Conservation (phyloP, 768 basidiomycete species). For the Lyophyllum semitale region DNA sequence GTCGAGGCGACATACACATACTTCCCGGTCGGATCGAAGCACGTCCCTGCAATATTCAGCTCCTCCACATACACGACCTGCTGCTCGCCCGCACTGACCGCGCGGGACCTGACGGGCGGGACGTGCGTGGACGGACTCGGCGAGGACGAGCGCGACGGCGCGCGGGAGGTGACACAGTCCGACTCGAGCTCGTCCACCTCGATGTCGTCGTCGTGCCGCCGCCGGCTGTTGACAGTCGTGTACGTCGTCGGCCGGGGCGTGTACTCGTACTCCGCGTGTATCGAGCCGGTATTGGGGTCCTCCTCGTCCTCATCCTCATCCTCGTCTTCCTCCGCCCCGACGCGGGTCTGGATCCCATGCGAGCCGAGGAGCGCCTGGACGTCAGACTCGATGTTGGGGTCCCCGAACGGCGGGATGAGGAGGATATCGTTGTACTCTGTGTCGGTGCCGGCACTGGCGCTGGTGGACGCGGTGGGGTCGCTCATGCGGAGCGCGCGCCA, state of each 20-base stretch:
- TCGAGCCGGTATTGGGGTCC: constrained; percentile 30
- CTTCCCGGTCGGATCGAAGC: constrained; percentile 71
- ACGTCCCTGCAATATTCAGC: constrained; percentile 67
- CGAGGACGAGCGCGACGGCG: constrained; percentile 38
- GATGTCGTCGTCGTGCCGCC: constrained; percentile 31
- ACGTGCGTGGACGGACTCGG: constrained; percentile 39
- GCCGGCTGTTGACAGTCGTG: neutral
- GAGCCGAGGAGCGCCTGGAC: constrained; percentile 55
- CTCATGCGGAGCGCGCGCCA: constrained; percentile 39
- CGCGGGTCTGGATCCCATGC: constrained; percentile 44
- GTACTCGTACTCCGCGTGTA: constrained; percentile 31
- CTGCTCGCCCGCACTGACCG: constrained; percentile 1
- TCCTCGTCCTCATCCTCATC: constrained; percentile 14
- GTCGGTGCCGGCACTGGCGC: constrained; percentile 11
- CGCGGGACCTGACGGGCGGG: constrained; percentile 10
- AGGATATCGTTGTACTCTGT: constrained; percentile 51
- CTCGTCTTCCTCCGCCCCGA: constrained; percentile 20
- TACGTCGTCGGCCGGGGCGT: constrained; percentile 11
- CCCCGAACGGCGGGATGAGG: constrained; percentile 58
- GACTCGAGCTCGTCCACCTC: constrained; percentile 56
- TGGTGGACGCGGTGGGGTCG: constrained; percentile 9
- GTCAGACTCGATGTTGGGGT: constrained; percentile 55
- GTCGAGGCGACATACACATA: constrained; percentile 70
- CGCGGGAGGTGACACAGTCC: constrained; percentile 51
- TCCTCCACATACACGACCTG: constrained; percentile 32